Percentiles rank a stretch among this genome's conserved stretches.
phyloP scores from a whole-genome alignment of 225 moss, liverwort and hornwort genomes.

The Physcomitrellopsis africana region DNA sequence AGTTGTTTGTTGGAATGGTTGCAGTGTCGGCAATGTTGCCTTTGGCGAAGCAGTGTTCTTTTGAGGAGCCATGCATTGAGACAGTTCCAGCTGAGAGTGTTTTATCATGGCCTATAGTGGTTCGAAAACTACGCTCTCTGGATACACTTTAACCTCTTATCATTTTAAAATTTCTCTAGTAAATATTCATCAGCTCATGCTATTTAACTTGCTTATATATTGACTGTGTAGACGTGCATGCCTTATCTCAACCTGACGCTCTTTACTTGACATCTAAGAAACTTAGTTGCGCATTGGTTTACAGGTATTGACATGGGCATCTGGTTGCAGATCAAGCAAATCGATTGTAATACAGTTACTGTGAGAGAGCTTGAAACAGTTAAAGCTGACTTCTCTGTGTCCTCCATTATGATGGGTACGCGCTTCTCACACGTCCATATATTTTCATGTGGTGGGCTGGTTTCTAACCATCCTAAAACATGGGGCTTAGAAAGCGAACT shows the following conservation, averaged over 20 bases:
- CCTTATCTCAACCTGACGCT: conserved; percentile 8
- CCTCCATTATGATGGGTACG: conserved; percentile 89
- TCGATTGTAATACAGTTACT: conserved; percentile 86
- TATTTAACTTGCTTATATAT: conserved; percentile 10
- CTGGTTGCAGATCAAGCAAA: conserved; percentile 74
- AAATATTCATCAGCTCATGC: conserved; percentile 21
- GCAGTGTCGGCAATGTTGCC: conserved; percentile 97
- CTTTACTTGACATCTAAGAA: conserved; percentile 16
- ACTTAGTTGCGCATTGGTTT: conserved; percentile 9
- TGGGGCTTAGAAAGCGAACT: conserved; percentile 18
- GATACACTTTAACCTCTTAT: conserved; percentile 19
- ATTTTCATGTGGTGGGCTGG: conserved; percentile 27
- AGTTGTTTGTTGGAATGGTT: conserved; percentile 37
- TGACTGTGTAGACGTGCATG: background rate
- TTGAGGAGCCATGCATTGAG: conserved; percentile 99
- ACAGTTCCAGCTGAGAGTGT: conserved; percentile 86
- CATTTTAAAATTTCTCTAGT: conserved; percentile 7
- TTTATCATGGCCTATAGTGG: conserved; percentile 90
- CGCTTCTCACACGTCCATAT: conserved; percentile 15
- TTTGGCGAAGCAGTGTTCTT: conserved; percentile 95
- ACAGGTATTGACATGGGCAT: conserved; percentile 16
- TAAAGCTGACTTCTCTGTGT: conserved; percentile 70
- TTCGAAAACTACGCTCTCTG: conserved; percentile 32
- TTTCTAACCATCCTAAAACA: conserved; percentile 13
- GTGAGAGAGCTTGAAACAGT: conserved; percentile 79